Percentiles rank a stretch among this genome's conserved stretches.
Conservation (phyloP, 2,329 filamentous ascomycete genomes). For the Neonectria neomacrospora region DNA sequence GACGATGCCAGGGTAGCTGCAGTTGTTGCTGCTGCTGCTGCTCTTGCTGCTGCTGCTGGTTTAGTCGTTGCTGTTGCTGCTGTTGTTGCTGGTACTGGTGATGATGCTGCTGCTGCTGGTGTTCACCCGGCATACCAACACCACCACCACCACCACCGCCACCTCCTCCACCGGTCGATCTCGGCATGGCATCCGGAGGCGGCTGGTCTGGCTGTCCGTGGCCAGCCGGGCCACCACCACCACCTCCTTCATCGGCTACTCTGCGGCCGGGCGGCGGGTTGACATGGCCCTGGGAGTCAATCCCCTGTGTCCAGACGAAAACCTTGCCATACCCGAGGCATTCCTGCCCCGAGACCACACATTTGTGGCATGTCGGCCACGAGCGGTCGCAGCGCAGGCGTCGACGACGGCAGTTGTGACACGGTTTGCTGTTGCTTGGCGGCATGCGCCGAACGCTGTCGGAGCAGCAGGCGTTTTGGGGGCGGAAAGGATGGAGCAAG, state of each 20-base stretch:
- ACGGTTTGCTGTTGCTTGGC: conserved; percentile 57
- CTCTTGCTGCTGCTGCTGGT: background rate
- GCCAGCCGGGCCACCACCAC: conserved; percentile 1
- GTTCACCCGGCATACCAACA: conserved; percentile 1
- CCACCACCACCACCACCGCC: too few relatives aligned
- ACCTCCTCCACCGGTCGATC: background rate
- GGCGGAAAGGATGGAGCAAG: conserved; percentile 7
- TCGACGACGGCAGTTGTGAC: conserved; percentile 71
- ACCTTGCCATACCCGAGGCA: conserved; percentile 72
- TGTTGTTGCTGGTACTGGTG: conserved; percentile 1
- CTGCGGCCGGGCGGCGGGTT: conserved; percentile 46
- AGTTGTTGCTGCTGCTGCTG: conserved; percentile 22
- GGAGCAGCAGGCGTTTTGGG: conserved; percentile 37
- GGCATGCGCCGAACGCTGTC: conserved; percentile 48
- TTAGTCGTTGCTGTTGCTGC: conserved; percentile 14
- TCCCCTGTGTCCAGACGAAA: conserved; percentile 68
- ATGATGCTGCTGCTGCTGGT: conserved; percentile 18
- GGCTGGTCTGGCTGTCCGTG: conserved; percentile 13
- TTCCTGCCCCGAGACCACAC: conserved; percentile 62
- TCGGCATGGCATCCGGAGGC: conserved; percentile 24
- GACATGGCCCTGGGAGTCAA: conserved; percentile 61
- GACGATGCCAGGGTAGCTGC: conserved; percentile 38
- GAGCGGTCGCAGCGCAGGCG: conserved; percentile 72
- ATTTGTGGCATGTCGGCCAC: conserved; percentile 69
- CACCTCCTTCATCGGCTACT: conserved; percentile 35